Percentiles rank a stretch among this genome's conserved stretches.
Evolutionary conservation across 1,139 yeast species (phyloP).

Genomic region (Taphrina flavorubra): DNA sequence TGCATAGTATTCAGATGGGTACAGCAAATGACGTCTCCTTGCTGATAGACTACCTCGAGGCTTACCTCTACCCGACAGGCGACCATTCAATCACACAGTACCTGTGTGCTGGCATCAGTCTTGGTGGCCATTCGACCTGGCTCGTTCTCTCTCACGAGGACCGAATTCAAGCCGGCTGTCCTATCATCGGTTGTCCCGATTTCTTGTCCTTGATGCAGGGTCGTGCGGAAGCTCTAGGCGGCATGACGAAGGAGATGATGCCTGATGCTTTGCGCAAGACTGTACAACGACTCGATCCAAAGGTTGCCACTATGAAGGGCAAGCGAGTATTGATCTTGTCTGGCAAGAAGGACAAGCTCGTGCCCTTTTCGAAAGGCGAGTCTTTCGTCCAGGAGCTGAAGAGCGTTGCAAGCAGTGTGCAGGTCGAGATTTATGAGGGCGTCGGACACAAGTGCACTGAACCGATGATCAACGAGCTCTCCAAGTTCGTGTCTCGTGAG

Average conservation of each 20-base stretch:
- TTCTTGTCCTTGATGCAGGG: constrained; percentile 43
- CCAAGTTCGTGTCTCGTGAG: constrained; percentile 23
- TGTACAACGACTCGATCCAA: constrained; percentile 42
- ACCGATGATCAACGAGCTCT: constrained; percentile 26
- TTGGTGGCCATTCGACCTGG: constrained; percentile 67
- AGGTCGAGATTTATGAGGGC: constrained; percentile 22
- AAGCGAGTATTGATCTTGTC: constrained; percentile 45
- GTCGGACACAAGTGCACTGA: constrained; percentile 37
- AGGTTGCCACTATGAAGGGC: constrained; percentile 38
- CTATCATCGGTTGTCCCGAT: constrained; percentile 47
- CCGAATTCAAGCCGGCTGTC: constrained; percentile 43
- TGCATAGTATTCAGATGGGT: constrained; percentile 58
- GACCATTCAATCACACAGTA: constrained; percentile 47
- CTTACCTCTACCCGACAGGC: constrained; percentile 53
- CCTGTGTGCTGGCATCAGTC: constrained; percentile 61
- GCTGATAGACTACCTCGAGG: constrained; percentile 60
- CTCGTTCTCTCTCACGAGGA: constrained; percentile 45
- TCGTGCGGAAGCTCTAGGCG: constrained; percentile 41
- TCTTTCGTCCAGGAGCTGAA: constrained; percentile 18
- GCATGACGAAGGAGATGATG: constrained; percentile 36
- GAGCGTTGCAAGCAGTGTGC: constrained; percentile 12
- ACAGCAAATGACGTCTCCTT: constrained; percentile 59
- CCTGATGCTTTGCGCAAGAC: constrained; percentile 42
- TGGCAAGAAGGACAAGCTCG: constrained; percentile 46
- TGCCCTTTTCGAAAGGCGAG: constrained; percentile 42